Base-by-base conservation (phyloP, 805 yeast genomes). In the Torulaspora delbrueckii region DNA sequence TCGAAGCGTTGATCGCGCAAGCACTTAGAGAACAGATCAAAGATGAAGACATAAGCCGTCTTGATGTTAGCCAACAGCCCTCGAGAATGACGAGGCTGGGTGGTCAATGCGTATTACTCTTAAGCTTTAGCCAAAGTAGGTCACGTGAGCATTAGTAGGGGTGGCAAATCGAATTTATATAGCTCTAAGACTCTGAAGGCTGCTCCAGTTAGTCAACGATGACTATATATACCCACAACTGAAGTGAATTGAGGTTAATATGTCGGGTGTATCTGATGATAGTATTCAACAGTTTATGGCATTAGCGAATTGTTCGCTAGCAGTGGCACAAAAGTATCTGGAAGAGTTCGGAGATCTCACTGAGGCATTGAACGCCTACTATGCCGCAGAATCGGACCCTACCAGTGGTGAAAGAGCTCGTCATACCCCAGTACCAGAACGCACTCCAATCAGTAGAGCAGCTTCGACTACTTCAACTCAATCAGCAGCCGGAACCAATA, bases 301-400 rank as follows among this genome's bases (percentile, higher is more conserved):
- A 30, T 55, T 72, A 46, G 67, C 76, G 32, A 66, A 65, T 34
- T 60, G 71, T 13, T 61, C 73, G 3, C 55, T 55, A n/a, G 55
- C 62, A 12, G 64, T 64, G 26, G 77, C 77, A 13, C 56, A 54
- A 34, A 65, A 65, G 46, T 72, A 65, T 43, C 54, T 74, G 22
- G 54, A 58, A 12, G 56, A 61, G 24, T 59, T 62, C 51, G 59
- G 65, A 12, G 62, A 55, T 37, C 18, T 63, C 9, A 55, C 54
- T 35, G 56, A 54, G 19, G 67, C 67, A 6, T 37, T 63, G 37
- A 55, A 62, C 43, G 61, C 62, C 2, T 64, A 39, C 38, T 64
- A 54, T 46, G 59, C 60, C 6, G 49, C 55, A 7, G 48, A 50
- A 33, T 43, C 50, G 8, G 57, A 43, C 18, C 19, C 50, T 22